Evolutionary conservation across 129 eudicot species (phyloP), one percentile per base, ranked within the genome.

Genomic region (Centella asiatica): DNA sequence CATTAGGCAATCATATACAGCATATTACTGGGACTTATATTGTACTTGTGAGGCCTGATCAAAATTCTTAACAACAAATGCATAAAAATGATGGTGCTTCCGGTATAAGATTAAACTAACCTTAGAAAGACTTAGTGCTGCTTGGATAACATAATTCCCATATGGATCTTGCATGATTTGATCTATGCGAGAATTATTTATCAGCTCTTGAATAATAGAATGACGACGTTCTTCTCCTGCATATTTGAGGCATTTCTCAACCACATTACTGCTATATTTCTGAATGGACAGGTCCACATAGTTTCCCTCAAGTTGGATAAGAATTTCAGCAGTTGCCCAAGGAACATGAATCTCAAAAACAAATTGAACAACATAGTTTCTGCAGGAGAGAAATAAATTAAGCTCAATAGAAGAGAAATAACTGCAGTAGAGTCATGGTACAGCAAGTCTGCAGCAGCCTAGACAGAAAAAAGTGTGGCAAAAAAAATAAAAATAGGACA

Each of bases 111-210:
- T 19, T 31, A 51, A 46, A 55, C 73, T 15, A 46, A 76, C 85
- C 85, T 80, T 80, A 24, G 85, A 76, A 75, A 69, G 71, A 39
- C 67, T 76, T 44, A 80, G 78, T n/a, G 81, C 81, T 9, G 85
- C 81, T 42, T 80, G 85, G 70, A 80, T 62, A 42, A 80, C 85
- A 60, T 80, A 80, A 67, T 80, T 80, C 45, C 85, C 85, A 37
- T 80, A 80, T 6, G 85, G 85, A 62, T 80, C 85, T 70, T 76
- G 85, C 85, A 80, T 80, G 42, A 75, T 80, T 54, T 80, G 81
- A 76, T 80, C 85, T 32, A 76, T 44, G 68, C 73, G 78, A 23
- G 78, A 69, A 60, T 76, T 80, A 65, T 49, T 72, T 70, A 76
- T 64, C 60, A 80, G 48, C 78, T 80, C 78, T 33, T 80, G 66